Evolutionary conservation across 2,329 filamentous ascomycete species (phyloP), one percentile per base, ranked within the genome.

Genomic region (Neophaeococcomyces aloes): DNA sequence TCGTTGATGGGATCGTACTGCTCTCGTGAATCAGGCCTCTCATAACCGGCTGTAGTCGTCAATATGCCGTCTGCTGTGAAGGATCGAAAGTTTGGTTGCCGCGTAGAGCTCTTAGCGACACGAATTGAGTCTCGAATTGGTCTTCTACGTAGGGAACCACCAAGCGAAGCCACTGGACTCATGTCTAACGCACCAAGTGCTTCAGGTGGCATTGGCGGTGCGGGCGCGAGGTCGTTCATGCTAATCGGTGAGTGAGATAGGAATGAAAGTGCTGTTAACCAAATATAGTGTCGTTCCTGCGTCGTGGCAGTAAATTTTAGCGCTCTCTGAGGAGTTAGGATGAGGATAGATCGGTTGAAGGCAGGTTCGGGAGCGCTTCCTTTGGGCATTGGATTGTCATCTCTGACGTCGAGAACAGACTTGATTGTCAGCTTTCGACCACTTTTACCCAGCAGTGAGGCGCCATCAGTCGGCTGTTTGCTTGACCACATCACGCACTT

Each of bases 401-500:
- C 91, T 63, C 93, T 93, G 51, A 98, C 91, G 57, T 98, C 91
- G 23, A 98, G 73, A 3, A 98, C 91, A 7, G 91, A 95, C 69
- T 96, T 89, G 52, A 98, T 95, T 7, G 75, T 78, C 56, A 98
- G 67, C 67, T 96, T 98, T 55, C 91, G 81, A 43, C 91, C 91
- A 59, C 83, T 83, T 70, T 96, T 98, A 53, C 91, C 91, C 71
- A 96, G 74, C 62, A 98, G 66, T 25, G 88, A 89, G 56, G 78
- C 83, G 25, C 88, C 87, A 54, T 81, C 86, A 7, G 81, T 86
- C 13, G 91, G 91, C 65, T 98, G 91, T 70, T 94, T 95, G 71
- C 83, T 94, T 64, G 89, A 95, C 91, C 91, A 98, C 63, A 98
- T 85, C 48, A 98, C 89, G 10, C 89, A 83, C 50, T 88, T 76